Percentiles rank a stretch among this genome's conserved stretches.
These are phyloP conservation scores for Tylopilus plumbeoviolaceoides DNA, from an alignment of 768 basidiomycete species.

Conservation along the genomic window DNA sequence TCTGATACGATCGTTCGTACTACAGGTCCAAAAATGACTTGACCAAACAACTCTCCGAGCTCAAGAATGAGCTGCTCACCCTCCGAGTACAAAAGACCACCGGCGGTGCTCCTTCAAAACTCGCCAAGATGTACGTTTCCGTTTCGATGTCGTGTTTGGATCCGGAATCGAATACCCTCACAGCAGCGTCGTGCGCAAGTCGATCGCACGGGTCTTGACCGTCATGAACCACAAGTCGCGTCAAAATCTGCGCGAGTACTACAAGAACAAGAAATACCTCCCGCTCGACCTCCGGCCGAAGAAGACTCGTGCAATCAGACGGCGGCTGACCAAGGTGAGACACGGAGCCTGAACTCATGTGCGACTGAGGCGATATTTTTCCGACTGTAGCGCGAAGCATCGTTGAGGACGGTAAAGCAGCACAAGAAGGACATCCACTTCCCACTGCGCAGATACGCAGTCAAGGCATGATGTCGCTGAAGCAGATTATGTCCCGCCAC, in stretches of 20 bases:
- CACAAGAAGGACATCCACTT: slow-evolving; percentile 94
- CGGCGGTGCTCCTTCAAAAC: slow-evolving; percentile 90
- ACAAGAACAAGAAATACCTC: slow-evolving; percentile 94
- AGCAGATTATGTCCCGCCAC: slow-evolving; percentile 19
- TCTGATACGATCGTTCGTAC: slow-evolving; percentile 9
- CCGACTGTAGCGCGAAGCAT: slow-evolving; percentile 65
- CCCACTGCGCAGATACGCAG: slow-evolving; percentile 89
- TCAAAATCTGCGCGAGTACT: slow-evolving; percentile 94
- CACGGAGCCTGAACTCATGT: background rate
- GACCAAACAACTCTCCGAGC: slow-evolving; percentile 86
- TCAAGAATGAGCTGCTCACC: slow-evolving; percentile 91
- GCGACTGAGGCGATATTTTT: slow-evolving; percentile 3
- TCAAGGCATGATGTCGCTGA: slow-evolving; percentile 68
- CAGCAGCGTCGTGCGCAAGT: slow-evolving; percentile 96
- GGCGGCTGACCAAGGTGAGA: slow-evolving; percentile 85
- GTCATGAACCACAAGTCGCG: slow-evolving; percentile 98
- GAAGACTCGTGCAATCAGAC: slow-evolving; percentile 97
- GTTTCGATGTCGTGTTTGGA: background rate
- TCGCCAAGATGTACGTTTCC: slow-evolving; percentile 88
- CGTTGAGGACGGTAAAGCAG: slow-evolving; percentile 87
- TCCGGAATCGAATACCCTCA: background rate
- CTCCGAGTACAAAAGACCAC: slow-evolving; percentile 98
- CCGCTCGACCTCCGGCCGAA: slow-evolving; percentile 97
- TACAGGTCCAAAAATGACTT: slow-evolving; percentile 94
- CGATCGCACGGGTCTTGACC: slow-evolving; percentile 95